Base-by-base conservation (phyloP, 2,329 filamentous ascomycete genomes). In the Emydomyces testavorans region DNA sequence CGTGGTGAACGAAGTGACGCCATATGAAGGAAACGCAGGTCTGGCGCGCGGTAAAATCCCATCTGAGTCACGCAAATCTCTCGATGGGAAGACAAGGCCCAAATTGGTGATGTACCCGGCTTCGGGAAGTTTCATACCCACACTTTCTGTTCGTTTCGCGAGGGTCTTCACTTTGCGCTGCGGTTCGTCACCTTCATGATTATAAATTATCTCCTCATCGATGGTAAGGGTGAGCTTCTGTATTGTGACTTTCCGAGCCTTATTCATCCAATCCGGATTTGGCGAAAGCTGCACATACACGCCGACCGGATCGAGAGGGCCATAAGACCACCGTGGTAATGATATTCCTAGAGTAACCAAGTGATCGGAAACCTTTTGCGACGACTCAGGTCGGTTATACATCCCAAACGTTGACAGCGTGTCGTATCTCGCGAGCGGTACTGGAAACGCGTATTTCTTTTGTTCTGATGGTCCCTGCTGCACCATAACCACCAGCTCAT, bases 121-220 rank as follows among this genome's bases (percentile, higher is more conserved):
- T 62, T 94, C 89, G 2, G 92, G 87, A 69, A 98, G 74, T 65
- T 84, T 93, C 46, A 85, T 78, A 43, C 85, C 84, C 24, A 98
- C 81, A 0, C 74, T 71, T 59, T 95, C 86, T 1, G 82, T 82
- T 57, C 90, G 84, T 64, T 88, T 92, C 21, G 85, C 82, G 55
- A 98, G 71, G 49, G 82, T 84, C 66, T 94, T 95, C 56, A 87
- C 73, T 65, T 94, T 95, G 55, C 86, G 85, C 26, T 85, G 85
- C 23, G 89, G 88, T 62, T 96, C 92, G 61, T 96, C 92, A 41
- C 92, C 92, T 66, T 96, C 90, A 24, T 92, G 92, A 56, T 98
- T 96, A 68, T 85, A 98, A n/a, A 92, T 93, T 50, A 96, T 94
- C 63, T 96, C 90, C 66, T 98, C 92, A 61, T 96, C 92, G 57